These are phyloP conservation scores for Aspergillus aculeatus DNA, from an alignment of 2,329 filamentous ascomycete species.

Conservation along the genomic window DNA sequence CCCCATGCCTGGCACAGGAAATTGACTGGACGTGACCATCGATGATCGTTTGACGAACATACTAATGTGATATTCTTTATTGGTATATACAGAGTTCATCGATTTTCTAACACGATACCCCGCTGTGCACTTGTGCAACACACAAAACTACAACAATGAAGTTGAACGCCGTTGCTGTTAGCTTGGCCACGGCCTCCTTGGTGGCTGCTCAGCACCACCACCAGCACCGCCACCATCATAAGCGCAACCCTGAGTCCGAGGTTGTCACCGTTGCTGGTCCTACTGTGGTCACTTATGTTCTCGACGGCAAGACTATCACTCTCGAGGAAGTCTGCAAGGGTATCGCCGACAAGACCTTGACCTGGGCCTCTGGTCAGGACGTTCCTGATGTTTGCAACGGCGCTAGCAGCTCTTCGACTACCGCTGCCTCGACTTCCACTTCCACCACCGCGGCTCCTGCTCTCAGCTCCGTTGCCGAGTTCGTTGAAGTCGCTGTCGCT, in stretches of 20 bases:
- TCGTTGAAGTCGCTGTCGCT: slow-evolving; percentile 49
- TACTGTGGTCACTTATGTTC: slow-evolving; percentile 68
- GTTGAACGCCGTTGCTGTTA: slow-evolving; percentile 39
- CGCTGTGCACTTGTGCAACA: slow-evolving; percentile 1
- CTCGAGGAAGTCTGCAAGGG: slow-evolving; percentile 66
- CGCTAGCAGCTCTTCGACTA: slow-evolving; percentile 37
- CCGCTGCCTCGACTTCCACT: slow-evolving; percentile 30
- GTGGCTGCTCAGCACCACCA: slow-evolving; percentile 45
- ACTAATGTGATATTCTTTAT: background rate
- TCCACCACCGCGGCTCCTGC: slow-evolving; percentile 31
- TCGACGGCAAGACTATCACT: slow-evolving; percentile 54
- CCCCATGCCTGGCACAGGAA: background rate
- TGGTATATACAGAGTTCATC: background rate
- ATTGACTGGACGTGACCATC: background rate
- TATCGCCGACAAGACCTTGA: slow-evolving; percentile 64
- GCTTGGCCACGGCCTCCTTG: slow-evolving; percentile 44
- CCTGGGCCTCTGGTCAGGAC: slow-evolving; percentile 65
- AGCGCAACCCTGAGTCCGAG: slow-evolving; percentile 44
- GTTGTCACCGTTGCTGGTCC: slow-evolving; percentile 59
- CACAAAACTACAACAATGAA: slow-evolving; percentile 35
- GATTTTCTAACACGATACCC: slow-evolving; percentile 2
- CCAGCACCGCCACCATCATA: slow-evolving; percentile 43
- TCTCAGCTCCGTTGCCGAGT: slow-evolving; percentile 40
- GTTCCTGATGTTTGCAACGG: slow-evolving; percentile 52
- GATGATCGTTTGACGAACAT: background rate